phyloP scores from a whole-genome alignment of 1,139 yeast genomes.

The Debaryomyces robertsiae region DNA sequence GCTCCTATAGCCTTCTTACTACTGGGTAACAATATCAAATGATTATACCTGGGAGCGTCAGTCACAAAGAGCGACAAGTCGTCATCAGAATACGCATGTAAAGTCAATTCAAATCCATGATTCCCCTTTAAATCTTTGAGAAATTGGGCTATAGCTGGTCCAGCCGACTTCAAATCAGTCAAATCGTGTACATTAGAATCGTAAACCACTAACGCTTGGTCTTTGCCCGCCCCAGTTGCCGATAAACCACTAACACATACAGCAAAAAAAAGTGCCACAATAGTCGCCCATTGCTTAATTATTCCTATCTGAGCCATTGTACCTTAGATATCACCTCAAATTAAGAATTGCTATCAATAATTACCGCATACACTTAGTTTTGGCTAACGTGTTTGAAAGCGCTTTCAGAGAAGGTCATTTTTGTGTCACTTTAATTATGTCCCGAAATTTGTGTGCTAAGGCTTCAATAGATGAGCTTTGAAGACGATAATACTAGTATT shows the following conservation, averaged over 20 bases:
- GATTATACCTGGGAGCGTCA: conserved; percentile 31
- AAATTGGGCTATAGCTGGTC: conserved; percentile 24
- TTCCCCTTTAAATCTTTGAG: conserved; percentile 25
- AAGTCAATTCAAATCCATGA: conserved; percentile 24
- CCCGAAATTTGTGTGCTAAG: not conserved
- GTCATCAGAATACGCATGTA: conserved; percentile 30
- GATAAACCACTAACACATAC: conserved; percentile 12
- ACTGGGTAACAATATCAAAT: conserved; percentile 44
- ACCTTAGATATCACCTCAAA: conserved; percentile 1
- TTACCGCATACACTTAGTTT: not conserved
- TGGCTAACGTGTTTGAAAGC: conserved; percentile 9
- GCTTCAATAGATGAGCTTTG: too few species aligned
- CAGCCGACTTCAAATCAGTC: conserved; percentile 18
- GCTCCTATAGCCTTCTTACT: conserved; percentile 36
- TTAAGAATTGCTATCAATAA: conserved; percentile 4
- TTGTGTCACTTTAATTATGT: conserved; percentile 3
- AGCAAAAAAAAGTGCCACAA: conserved; percentile 14
- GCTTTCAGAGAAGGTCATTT: not conserved
- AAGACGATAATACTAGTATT: too few species aligned
- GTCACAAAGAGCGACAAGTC: conserved; percentile 29
- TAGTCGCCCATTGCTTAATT: conserved; percentile 6
- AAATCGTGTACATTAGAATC: conserved; percentile 32
- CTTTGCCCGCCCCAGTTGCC: conserved; percentile 13
- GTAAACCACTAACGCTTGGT: conserved; percentile 33
- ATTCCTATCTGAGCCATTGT: conserved; percentile 7